Conservation (phyloP, 2,329 filamentous ascomycete species). For the Pyrenophora tritici-repentis region DNA sequence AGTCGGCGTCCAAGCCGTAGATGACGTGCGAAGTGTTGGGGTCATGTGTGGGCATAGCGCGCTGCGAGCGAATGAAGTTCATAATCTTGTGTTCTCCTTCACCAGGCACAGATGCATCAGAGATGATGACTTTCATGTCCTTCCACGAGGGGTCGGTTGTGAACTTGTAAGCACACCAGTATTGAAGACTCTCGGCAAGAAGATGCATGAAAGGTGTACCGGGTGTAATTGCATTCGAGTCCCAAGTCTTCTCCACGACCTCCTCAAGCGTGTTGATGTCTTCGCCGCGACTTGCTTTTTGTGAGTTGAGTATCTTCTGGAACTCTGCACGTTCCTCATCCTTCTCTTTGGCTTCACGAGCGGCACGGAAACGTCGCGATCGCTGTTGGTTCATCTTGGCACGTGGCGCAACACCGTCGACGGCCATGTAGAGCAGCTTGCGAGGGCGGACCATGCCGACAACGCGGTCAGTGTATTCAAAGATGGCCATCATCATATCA, state of each 20-base stretch:
- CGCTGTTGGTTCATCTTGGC: constrained; percentile 99
- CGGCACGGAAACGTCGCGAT: constrained; percentile 90
- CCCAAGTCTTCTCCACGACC: constrained; percentile 86
- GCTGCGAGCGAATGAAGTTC: constrained; percentile 94
- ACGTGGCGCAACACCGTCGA: constrained; percentile 95
- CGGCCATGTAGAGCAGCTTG: constrained; percentile 95
- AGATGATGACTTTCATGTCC: constrained; percentile 92
- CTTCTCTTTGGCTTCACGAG: constrained; percentile 92
- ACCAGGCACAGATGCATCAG: constrained; percentile 94
- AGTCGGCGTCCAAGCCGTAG: constrained; percentile 94
- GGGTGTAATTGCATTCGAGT: constrained; percentile 85
- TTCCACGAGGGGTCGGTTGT: constrained; percentile 97
- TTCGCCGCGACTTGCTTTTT: constrained; percentile 61
- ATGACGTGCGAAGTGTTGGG: constrained; percentile 98
- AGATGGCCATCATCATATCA: constrained; percentile 99
- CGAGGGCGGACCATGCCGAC: constrained; percentile 98
- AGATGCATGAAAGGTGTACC: constrained; percentile 99
- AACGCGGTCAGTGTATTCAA: constrained; percentile 97
- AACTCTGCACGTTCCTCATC: constrained; percentile 89
- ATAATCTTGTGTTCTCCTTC: constrained; percentile 99
- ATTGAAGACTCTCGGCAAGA: constrained; percentile 83
- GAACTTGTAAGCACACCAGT: constrained; percentile 97
- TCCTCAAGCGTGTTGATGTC: constrained; percentile 66
- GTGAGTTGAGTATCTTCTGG: constrained; percentile 78
- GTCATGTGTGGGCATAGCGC: constrained; percentile 86